phyloP scores from a whole-genome alignment of 345 rosid genomes.

The Capsella bursapastoris region DNA sequence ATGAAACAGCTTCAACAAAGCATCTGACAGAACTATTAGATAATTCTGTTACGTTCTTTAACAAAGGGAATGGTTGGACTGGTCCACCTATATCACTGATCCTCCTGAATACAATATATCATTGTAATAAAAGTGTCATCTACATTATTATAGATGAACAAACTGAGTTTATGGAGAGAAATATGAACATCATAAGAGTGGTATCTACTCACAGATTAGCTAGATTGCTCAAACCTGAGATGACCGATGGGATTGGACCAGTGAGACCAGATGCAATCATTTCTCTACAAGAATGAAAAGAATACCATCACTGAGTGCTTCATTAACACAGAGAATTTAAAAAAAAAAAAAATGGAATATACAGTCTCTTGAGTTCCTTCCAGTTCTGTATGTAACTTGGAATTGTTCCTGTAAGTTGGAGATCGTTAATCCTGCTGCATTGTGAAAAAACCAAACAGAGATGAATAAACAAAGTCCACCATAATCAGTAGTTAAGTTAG shows the following conservation, averaged over 20 bases:
- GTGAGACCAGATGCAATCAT: constrained; percentile 62
- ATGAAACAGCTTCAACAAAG: constrained; percentile 25
- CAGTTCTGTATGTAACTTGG: constrained; percentile 57
- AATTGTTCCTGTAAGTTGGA: constrained; percentile 58
- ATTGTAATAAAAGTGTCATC: constrained; percentile 5
- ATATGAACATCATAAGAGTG: constrained; percentile 19
- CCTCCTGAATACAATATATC: constrained; percentile 53
- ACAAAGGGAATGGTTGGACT: constrained; percentile 52
- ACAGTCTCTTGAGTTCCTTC: constrained; percentile 61
- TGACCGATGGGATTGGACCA: constrained; percentile 59
- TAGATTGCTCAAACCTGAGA: constrained; percentile 48
- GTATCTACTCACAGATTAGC: constrained; percentile 52
- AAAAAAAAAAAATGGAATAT: constrained; percentile 29
- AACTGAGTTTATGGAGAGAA: constrained; percentile 4
- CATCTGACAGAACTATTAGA: constrained; percentile 20
- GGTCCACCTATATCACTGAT: constrained; percentile 60
- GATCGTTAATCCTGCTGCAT: constrained; percentile 71
- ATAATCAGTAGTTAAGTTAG: constrained; percentile 5
- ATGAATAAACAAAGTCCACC: constrained; percentile 26
- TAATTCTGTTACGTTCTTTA: constrained; percentile 43
- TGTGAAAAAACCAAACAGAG: constrained; percentile 35
- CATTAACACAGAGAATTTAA: background rate
- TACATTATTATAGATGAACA: constrained; percentile 23
- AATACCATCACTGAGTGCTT: constrained; percentile 13
- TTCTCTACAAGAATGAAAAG: constrained; percentile 50